Conservation (phyloP, 2,329 filamentous ascomycete species). For the Seiridium unicorne region DNA sequence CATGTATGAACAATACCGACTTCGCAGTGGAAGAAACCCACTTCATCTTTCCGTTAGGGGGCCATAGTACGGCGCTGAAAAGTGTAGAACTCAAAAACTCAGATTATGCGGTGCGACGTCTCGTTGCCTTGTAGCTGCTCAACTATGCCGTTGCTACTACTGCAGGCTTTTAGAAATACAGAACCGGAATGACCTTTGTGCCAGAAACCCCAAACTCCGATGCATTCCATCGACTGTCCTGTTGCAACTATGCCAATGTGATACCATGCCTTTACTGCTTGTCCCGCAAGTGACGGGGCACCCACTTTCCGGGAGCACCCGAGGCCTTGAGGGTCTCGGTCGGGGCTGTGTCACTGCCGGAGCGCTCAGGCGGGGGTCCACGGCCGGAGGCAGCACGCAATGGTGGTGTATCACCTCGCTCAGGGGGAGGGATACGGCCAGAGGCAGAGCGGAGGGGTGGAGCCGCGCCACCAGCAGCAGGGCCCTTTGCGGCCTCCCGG, state of each 20-base stretch:
- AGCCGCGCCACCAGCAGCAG: conserved; percentile 18
- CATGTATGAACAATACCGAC: too few relatives aligned
- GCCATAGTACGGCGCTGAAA: too few relatives aligned
- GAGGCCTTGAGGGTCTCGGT: conserved; percentile 51
- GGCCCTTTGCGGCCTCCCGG: conserved; percentile 48
- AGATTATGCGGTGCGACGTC: conserved; percentile 8
- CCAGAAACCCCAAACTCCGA: conserved; percentile 24
- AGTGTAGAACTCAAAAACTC: background rate
- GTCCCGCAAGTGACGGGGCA: conserved; percentile 47
- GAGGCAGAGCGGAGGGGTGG: conserved; percentile 4
- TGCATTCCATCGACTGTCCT: conserved; percentile 22
- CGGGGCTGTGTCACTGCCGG: conserved; percentile 30
- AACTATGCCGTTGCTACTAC: conserved; percentile 7
- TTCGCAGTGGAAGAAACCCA: too few relatives aligned
- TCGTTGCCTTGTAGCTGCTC: conserved; percentile 2
- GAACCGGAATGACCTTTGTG: conserved; percentile 9
- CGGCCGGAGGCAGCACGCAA: background rate
- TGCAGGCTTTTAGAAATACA: conserved; percentile 9
- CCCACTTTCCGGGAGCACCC: conserved; percentile 57
- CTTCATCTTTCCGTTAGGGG: too few relatives aligned
- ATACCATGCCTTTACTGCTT: conserved; percentile 25
- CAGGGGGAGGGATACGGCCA: conserved; percentile 9
- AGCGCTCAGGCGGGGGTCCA: background rate
- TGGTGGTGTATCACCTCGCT: background rate
- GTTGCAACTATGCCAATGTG: conserved; percentile 10